A percentile compares a stretch with the other conserved stretches of the same genome.
Conservation (phyloP, 805 yeast genomes). For the Ogataea siamensis region DNA sequence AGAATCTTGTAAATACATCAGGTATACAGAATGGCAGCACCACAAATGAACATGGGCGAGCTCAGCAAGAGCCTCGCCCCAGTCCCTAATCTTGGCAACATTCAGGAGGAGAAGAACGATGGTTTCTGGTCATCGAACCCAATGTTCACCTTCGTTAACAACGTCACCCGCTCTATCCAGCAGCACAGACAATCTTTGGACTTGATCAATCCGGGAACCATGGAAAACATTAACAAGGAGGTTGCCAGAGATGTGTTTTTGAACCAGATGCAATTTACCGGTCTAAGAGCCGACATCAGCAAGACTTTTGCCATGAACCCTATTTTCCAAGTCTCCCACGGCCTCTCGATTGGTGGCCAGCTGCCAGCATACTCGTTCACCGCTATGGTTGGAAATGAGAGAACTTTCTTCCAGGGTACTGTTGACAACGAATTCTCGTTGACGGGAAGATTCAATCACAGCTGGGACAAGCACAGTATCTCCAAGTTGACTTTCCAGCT, state of each 20-base stretch:
- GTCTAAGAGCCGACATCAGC: slow-evolving; percentile 93
- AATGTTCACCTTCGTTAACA: slow-evolving; percentile 72
- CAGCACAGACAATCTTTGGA: slow-evolving; percentile 81
- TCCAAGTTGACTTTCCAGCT: slow-evolving; percentile 87
- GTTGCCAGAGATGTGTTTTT: slow-evolving; percentile 91
- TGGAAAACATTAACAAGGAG: slow-evolving; percentile 91
- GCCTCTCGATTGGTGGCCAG: slow-evolving; percentile 84
- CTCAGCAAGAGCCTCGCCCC: slow-evolving; percentile 57
- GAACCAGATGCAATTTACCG: slow-evolving; percentile 87
- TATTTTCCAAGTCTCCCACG: slow-evolving; percentile 94
- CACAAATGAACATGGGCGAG: slow-evolving; percentile 49
- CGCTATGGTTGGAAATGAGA: slow-evolving; percentile 85
- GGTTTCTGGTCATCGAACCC: slow-evolving; percentile 83
- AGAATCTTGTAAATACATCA: slow-evolving; percentile 7
- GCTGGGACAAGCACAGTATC: slow-evolving; percentile 77
- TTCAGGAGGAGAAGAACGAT: slow-evolving; percentile 47
- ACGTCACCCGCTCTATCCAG: slow-evolving; percentile 66
- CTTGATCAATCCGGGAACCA: slow-evolving; percentile 88
- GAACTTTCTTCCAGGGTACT: slow-evolving; percentile 85
- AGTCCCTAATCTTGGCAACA: slow-evolving; percentile 53
- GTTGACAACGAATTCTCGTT: slow-evolving; percentile 82
- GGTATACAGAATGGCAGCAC: slow-evolving; percentile 29
- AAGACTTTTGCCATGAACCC: slow-evolving; percentile 90
- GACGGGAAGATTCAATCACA: slow-evolving; percentile 86
- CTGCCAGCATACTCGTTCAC: slow-evolving; percentile 90